Evolutionary conservation across 306 rosid genomes (phyloP).

Genomic region (Mucuna pruriens): DNA sequence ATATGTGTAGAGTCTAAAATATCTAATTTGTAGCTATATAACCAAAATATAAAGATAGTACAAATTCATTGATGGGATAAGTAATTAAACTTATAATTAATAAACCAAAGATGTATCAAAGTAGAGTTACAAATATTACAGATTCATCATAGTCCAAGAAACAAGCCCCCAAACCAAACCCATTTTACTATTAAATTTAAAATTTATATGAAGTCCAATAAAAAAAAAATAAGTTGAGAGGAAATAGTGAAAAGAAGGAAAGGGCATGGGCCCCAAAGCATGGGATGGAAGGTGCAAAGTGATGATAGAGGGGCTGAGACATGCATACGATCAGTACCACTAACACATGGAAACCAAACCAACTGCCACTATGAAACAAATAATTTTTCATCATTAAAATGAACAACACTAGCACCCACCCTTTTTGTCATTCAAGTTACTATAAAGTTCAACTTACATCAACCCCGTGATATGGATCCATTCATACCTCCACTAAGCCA

Average conservation of each 20-base stretch:
- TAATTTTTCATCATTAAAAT: constrained; percentile 61
- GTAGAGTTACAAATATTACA: too few species aligned
- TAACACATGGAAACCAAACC: constrained; percentile 77
- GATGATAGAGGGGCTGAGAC: constrained; percentile 1
- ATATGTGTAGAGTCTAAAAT: too few species aligned
- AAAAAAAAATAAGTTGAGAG: neutral
- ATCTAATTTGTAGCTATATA: too few species aligned
- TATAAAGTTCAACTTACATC: constrained; percentile 62
- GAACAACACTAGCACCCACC: constrained; percentile 50
- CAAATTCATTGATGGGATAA: too few species aligned
- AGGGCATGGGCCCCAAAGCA: constrained; percentile 52
- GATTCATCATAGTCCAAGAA: too few species aligned
- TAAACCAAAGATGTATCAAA: too few species aligned
- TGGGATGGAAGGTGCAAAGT: constrained; percentile 42
- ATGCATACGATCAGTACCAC: constrained; percentile 53
- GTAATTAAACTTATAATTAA: too few species aligned
- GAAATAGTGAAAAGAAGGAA: constrained; percentile 49
- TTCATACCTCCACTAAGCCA: constrained; percentile 39
- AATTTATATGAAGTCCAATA: neutral
- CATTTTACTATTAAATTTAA: neutral
- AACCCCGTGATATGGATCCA: constrained; percentile 30
- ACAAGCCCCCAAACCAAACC: too few species aligned
- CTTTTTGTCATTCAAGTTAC: constrained; percentile 63
- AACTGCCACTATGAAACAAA: constrained; percentile 61
- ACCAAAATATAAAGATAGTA: too few species aligned